phyloP scores from a whole-genome alignment of 2,329 filamentous ascomycete species.

The Penicillium hesseltinei region DNA sequence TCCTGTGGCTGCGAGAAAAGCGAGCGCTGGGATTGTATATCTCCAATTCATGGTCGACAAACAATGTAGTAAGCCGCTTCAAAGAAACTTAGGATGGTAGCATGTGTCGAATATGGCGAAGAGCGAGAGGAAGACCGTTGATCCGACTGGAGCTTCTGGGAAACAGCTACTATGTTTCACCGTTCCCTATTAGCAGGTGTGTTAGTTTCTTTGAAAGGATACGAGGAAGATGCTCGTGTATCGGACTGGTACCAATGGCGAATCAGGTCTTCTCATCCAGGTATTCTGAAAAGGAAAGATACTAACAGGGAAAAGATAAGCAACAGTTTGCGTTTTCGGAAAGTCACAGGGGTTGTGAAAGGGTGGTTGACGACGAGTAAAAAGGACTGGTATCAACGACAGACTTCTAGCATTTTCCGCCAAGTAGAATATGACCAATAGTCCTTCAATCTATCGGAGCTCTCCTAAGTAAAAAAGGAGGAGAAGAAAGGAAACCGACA shows the following conservation, averaged over 20 bases:
- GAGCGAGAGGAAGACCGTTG: not conserved
- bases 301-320: not conserved
- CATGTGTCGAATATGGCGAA: conserved; percentile 21
- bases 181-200: not conserved
- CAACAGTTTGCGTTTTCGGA: not conserved
- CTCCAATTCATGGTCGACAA: conserved; percentile 34
- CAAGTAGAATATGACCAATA: conserved; percentile 1
- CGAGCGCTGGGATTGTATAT: conserved; percentile 26
- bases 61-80: conserved; percentile 6
- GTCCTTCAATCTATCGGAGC: not conserved
- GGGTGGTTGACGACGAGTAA: not conserved
- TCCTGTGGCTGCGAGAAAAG: conserved; percentile 27
- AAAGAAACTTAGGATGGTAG: conserved; percentile 14
- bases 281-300: not conserved
- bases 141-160: not conserved
- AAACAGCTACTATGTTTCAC: not conserved
- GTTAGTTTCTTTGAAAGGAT: not conserved
- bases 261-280: not conserved
- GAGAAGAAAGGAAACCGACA: not conserved
- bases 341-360: not conserved
- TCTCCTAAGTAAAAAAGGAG: not conserved
- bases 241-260: not conserved
- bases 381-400: conserved; percentile 1
- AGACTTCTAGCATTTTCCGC: not conserved
- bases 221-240: not conserved